A percentile compares a stretch with the other conserved stretches of the same genome.
These are phyloP conservation scores for Penstemon barbatus DNA, from an alignment of 257 asterid genomes.

Conservation along the genomic window DNA sequence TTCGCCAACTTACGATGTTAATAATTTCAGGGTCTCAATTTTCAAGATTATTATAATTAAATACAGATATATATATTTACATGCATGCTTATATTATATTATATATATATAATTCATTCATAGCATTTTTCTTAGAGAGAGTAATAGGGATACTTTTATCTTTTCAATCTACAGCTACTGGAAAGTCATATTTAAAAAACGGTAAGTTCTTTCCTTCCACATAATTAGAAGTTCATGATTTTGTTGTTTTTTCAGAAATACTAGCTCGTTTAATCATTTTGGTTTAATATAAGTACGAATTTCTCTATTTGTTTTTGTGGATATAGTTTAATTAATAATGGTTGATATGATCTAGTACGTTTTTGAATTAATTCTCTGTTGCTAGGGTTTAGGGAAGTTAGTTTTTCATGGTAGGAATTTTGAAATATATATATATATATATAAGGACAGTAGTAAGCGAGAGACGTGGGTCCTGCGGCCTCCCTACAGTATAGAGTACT, in stretches of 20 bases:
- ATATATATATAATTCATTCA: neutral
- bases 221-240: neutral
- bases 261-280: neutral
- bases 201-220: slow-evolving; percentile 10
- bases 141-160: neutral
- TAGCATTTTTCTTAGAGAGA: neutral
- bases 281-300: neutral
- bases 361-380: neutral
- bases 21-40: slow-evolving; percentile 29
- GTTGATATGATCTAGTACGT: slow-evolving; percentile 10
- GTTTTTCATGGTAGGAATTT: neutral
- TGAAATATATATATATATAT: no score
- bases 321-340: neutral
- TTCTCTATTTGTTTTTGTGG: neutral
- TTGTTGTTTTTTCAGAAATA: slow-evolving; percentile 32
- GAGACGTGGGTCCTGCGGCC: neutral
- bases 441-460: no score
- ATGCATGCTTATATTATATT: slow-evolving; percentile 13
- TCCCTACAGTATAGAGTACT: neutral
- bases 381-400: slow-evolving; percentile 18
- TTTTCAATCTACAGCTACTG: slow-evolving; percentile 11
- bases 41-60: slow-evolving; percentile 35
- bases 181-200: neutral
- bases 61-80: slow-evolving; percentile 7
- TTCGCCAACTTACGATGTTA: slow-evolving; percentile 35